Evolutionary conservation across 768 basidiomycete genomes (phyloP), one percentile per base, ranked within the genome.

Genomic region (Scleroderma citrinum): DNA sequence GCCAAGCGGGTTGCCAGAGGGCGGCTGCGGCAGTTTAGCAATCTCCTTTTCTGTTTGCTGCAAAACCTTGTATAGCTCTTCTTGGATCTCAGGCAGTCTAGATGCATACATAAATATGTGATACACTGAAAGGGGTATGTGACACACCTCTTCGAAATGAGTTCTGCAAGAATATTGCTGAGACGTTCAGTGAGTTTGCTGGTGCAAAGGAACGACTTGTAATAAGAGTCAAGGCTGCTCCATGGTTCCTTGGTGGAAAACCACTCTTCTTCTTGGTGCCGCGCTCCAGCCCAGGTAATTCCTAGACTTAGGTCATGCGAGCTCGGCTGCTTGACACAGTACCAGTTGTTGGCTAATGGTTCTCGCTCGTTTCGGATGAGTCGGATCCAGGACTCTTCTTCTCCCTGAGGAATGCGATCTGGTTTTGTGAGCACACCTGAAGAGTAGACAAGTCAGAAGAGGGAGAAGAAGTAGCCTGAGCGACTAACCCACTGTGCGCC

Each of bases 381-480:
- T 0, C 63, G 63, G 2, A 85, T 49, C 87, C 86, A 88, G 2
- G 34, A 8, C 0, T n/a, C 21, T 49, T 58, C 59, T 5, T 60
- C 54, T n/a, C 68, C 63, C 0, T 21, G 1, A 3, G 56, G 57
- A 24, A 66, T 85, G 7, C 82, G 77, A 54, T 86, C 86, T 0
- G 84, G 83, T 53, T 90, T 88, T 0, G 85, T 90, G 17, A 87
- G 71, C 16, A 87, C 83, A 41, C 85, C 85, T 85, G 49, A 1
- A 19, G n/a, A 21, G 20, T 11, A 19, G 17, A 3, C 1, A 24
- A 19, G 26, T 20, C 14, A 34, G 12, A 20, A 10, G 81, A 74
- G 0, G 76, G 77, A 32, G 77, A 50, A 83, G 61, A 10, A 82
- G 76, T 7, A 80, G 76, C 42, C 82, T 82, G 49, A 74, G 23